Base-by-base conservation (phyloP, 2,329 filamentous ascomycete genomes). In the Gaeumannomyces sp. region DNA sequence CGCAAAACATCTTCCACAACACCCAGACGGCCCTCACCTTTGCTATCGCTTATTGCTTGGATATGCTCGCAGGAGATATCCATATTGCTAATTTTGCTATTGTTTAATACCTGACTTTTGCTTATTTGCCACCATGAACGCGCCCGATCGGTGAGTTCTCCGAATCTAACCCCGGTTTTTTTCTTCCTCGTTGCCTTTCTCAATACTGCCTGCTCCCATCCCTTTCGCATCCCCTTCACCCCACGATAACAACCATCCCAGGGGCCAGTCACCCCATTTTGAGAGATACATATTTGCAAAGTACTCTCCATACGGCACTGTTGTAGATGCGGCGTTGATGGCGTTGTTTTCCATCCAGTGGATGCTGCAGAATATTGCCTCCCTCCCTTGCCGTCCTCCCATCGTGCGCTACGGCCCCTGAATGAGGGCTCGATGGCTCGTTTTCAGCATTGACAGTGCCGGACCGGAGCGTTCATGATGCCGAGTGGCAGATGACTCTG, bases 61-160 rank as follows among this genome's bases (percentile, higher is more conserved):
- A 53, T 53, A 53, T 4, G 2, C 22, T 10, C 22, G 45, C 22
- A 53, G 19, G 22, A 53, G 22, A n/a, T 7, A 11, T 11, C 45
- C 22, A 22, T 53, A 53, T n/a, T 53, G 38, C 27, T 62, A 22
- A 8, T 61, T 56, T 7, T 22, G 6, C n/a, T 27, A 35, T 59
- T 28, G 22, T 27, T 45, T 31, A 38, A 19, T 61, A 4, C 45
- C 19, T 11, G 14, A 22, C 57, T 59, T 61, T 60, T 60, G 57
- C 60, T 64, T 45, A 45, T 22, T 33, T 64, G 64, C 11, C 68
- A 80, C 70, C 33, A 85, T 85, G 83, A 85, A 85, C 76, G 83
- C 83, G 16, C 83, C 83, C 25, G 83, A 85, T 72, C 77, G 83
- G 83, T 85, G 69, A 74, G 82, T 76, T 56, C 63, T 22, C 28